These are phyloP conservation scores for Collybiopsis luxurians DNA, from an alignment of 768 basidiomycete genomes.

Conservation along the genomic window DNA sequence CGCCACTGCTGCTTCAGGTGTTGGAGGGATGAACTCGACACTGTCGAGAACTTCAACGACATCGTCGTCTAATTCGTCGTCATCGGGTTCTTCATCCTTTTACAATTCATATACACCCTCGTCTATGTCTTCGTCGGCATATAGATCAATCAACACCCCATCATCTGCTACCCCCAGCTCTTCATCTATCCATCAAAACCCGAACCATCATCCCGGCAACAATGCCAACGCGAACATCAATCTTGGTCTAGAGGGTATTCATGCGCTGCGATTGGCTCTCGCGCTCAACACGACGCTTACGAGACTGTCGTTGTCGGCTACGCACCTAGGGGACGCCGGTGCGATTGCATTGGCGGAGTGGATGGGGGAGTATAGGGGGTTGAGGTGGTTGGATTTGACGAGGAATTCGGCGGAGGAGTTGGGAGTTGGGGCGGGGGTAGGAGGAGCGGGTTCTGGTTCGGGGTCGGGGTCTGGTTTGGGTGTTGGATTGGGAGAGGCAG, in stretches of 20 bases:
- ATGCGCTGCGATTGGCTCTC: constrained; percentile 89
- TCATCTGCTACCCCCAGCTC: not conserved
- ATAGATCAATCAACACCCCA: not conserved
- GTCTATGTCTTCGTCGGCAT: not conserved
- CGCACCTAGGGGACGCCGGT: constrained; percentile 73
- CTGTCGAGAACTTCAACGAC: not conserved
- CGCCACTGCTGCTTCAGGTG: not conserved
- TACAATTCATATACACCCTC: not conserved
- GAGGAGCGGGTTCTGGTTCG: not conserved
- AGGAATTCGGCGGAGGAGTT: constrained; percentile 45
- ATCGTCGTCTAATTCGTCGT: not conserved
- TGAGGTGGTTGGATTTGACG: constrained; percentile 92
- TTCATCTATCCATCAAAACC: not conserved
- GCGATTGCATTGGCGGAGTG: constrained; percentile 97
- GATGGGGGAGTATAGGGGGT: constrained; percentile 82
- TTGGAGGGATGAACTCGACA: too few relatives aligned
- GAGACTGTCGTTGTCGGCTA: constrained; percentile 87
- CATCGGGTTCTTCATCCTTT: not conserved
- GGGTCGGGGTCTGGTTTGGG: constrained; percentile 4
- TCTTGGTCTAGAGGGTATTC: constrained; percentile 36
- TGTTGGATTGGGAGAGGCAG: constrained; percentile 68
- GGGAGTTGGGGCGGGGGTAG: not conserved
- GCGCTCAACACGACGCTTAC: constrained; percentile 90
- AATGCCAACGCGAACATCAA: not conserved
- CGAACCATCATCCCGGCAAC: not conserved